Evolutionary conservation across 495 filamentous ascomycete genomes (phyloP).

Genomic region (Xylaria acuta): DNA sequence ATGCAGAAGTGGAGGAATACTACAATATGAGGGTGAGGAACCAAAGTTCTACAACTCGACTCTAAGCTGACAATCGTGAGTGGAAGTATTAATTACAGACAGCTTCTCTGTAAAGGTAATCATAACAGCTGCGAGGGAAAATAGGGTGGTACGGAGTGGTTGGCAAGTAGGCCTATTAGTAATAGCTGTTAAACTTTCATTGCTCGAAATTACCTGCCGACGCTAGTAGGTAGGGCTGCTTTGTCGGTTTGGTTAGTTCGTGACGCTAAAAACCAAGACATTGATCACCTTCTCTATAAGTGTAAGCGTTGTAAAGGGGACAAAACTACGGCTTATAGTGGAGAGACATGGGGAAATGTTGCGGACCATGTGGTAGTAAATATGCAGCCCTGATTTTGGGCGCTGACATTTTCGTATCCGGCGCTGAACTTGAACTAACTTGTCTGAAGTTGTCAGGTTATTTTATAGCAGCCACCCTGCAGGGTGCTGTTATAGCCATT

Average conservation of each 20-base stretch:
- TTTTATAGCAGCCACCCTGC: no score
- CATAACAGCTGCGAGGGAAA: not conserved
- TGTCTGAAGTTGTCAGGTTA: no score
- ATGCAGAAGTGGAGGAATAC: no score
- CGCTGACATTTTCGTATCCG: no score
- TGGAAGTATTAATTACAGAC: not conserved
- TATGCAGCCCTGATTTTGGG: no score
- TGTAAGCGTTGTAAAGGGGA: not conserved
- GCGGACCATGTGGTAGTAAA: no score
- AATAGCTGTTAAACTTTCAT: not conserved
- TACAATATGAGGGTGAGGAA: not conserved
- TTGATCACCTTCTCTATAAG: not conserved
- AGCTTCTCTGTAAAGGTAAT: not conserved
- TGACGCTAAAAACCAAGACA: not conserved
- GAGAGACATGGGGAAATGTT: not conserved
- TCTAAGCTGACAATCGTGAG: no score
- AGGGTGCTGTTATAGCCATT: no score
- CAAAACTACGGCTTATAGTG: not conserved
- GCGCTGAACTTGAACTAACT: no score
- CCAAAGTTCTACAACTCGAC: no score
- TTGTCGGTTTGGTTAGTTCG: not conserved
- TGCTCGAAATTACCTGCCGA: not conserved
- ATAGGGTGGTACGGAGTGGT: not conserved
- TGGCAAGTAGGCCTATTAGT: not conserved
- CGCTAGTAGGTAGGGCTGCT: not conserved